Percentiles rank a stretch among this genome's conserved stretches.
Conservation (phyloP, 2,329 filamentous ascomycete species). For the Phaeosphaeria sp. region DNA sequence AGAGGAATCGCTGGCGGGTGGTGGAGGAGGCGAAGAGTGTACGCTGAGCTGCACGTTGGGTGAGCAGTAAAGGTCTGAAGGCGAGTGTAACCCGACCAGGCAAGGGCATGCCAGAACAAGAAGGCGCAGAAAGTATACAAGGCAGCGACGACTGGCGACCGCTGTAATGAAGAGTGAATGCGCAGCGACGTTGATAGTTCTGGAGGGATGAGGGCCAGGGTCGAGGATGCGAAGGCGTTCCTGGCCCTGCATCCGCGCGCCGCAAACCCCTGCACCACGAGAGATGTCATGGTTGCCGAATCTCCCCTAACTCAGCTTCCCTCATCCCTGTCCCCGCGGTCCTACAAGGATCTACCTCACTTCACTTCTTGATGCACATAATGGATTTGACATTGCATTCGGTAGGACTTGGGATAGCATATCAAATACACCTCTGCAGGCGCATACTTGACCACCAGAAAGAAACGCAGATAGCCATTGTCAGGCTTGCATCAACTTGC, state of each 20-base stretch:
- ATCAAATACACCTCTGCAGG: not conserved
- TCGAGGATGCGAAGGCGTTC: conserved; percentile 9
- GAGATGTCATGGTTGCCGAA: conserved; percentile 1
- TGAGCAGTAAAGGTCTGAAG: conserved; percentile 23
- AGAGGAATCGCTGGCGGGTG: conserved; percentile 12
- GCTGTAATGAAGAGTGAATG: conserved; percentile 3
- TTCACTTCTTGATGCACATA: not conserved
- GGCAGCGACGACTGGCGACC: conserved; percentile 6
- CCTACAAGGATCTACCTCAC: not conserved
- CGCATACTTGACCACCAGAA: not conserved
- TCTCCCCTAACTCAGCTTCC: not conserved
- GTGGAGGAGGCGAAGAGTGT: conserved; percentile 5
- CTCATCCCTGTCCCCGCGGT: not conserved
- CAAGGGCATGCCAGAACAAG: conserved; percentile 29
- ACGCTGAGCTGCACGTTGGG: conserved; percentile 13
- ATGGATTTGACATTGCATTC: not conserved
- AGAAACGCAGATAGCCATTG: not conserved
- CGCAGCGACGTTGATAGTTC: not conserved
- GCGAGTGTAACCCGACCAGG: conserved; percentile 37
- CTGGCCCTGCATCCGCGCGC: conserved; percentile 25
- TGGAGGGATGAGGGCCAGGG: not conserved
- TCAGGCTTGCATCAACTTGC: not conserved
- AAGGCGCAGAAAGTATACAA: conserved; percentile 3
- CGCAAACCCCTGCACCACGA: conserved; percentile 16
- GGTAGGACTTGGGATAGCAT: not conserved